phyloP scores from a whole-genome alignment of 148 eudicot species.

The Arbutus unedo region DNA sequence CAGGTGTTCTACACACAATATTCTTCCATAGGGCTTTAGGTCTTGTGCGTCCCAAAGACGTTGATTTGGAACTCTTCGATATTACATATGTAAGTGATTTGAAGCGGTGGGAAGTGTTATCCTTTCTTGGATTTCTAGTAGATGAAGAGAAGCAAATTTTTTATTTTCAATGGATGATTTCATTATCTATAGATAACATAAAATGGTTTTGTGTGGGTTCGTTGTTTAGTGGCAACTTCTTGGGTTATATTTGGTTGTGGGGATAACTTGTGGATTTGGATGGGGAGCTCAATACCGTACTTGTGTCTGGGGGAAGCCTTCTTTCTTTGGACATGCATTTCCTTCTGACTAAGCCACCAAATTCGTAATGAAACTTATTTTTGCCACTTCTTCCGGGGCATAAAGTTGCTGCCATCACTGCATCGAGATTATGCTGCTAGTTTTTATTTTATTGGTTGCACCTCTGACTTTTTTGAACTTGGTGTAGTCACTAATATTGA shows the following conservation, averaged over 20 bases:
- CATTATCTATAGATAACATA: background rate
- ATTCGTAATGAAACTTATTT: background rate
- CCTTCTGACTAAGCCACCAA: background rate
- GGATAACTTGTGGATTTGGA: constrained; percentile 6
- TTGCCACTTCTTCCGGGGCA: background rate
- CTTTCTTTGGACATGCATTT: background rate
- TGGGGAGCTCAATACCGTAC: background rate
- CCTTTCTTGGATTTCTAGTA: background rate
- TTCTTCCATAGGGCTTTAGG: constrained; percentile 89
- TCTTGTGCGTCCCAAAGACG: constrained; percentile 73
- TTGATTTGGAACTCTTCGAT: constrained; percentile 92
- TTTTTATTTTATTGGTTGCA: background rate
- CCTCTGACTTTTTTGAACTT: background rate
- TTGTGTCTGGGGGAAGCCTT: background rate
- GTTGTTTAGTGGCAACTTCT: constrained; percentile 6
- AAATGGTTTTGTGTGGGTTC: background rate
- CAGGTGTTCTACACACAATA: constrained; percentile 91
- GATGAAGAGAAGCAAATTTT: background rate
- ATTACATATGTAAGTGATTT: constrained; percentile 79
- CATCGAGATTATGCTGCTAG: background rate
- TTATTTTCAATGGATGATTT: background rate
- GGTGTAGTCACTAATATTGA: background rate
- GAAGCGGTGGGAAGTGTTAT: background rate
- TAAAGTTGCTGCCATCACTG: background rate
- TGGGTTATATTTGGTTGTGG: background rate